Percentiles rank a stretch among this genome's conserved stretches.
These are phyloP conservation scores for Artomyces pyxidatus DNA, from an alignment of 768 basidiomycete species.

Conservation along the genomic window DNA sequence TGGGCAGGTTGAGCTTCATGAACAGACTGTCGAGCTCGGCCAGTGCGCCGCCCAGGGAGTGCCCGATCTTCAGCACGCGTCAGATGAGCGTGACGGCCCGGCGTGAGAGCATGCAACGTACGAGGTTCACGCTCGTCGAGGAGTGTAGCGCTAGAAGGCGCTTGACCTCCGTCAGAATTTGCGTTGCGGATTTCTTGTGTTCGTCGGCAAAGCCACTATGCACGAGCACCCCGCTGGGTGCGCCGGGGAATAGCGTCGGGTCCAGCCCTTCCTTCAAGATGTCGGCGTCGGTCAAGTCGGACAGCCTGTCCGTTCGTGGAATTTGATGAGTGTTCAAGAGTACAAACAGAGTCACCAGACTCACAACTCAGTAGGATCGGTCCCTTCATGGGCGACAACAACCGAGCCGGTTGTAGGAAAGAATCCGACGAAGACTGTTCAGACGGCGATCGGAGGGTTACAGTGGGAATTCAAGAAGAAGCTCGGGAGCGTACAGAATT, in stretches of 20 bases:
- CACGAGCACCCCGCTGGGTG: background rate
- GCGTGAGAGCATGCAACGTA: background rate
- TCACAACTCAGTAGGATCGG: slow-evolving; percentile 7
- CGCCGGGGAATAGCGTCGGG: slow-evolving; percentile 6
- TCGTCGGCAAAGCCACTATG: slow-evolving; percentile 9
- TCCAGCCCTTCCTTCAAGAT: background rate
- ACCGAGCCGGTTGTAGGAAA: slow-evolving; percentile 8
- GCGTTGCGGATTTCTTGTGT: slow-evolving; percentile 8
- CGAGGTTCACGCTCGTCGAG: slow-evolving; percentile 7
- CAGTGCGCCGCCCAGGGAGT: slow-evolving; percentile 15
- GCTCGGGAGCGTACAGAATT: slow-evolving; percentile 32
- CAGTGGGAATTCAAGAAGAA: too few relatives aligned
- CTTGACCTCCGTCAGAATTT: slow-evolving; percentile 13
- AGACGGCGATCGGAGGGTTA: background rate
- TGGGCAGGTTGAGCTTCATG: slow-evolving; percentile 15
- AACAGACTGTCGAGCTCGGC: slow-evolving; percentile 13
- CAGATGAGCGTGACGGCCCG: background rate
- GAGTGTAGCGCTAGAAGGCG: slow-evolving; percentile 4
- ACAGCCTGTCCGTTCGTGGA: background rate
- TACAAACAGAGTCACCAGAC: background rate
- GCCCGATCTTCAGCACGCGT: slow-evolving; percentile 3
- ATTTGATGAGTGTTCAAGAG: background rate
- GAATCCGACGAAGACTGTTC: slow-evolving; percentile 14
- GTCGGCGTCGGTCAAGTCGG: slow-evolving; percentile 7
- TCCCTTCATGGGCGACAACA: slow-evolving; percentile 15